Base-by-base conservation (phyloP, 2,329 filamentous ascomycete genomes). In the Macroventuria anomochaeta region DNA sequence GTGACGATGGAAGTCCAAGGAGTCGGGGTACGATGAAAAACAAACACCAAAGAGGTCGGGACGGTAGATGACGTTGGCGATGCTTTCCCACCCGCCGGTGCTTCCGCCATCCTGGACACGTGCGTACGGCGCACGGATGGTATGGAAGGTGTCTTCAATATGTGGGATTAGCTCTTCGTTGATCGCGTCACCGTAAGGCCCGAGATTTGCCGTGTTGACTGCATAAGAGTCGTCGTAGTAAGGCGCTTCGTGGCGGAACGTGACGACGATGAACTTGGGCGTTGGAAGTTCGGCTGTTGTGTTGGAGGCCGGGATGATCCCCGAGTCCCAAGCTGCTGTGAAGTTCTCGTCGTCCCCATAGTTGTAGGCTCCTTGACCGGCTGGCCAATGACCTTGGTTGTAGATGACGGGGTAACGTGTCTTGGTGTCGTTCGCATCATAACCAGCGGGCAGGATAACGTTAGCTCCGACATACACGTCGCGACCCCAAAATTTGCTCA, bases 191-290 rank as follows among this genome's bases (percentile, higher is more conserved):
- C 74, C 74, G 32, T 71, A 76, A 3, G 74, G 74, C 3, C 74
- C 74, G 6, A 76, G 59, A 39, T 76, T 76, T 2, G 73, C 72
- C 0, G 71, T 74, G 46, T 76, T 76, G 34, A 75, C 73, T 0
- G 68, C 73, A 47, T 76, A 76, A 0, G 72, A 75, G 43, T 76
- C 73, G 44, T 76, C 73, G 54, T 75, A 76, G 46, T 67, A 75
- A 0, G 73, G 68, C 0, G 65, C 57, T 56, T 76, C 73, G 38
- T 76, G 74, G n/a, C 74, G 71, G 56, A 76, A 73, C 1, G 64
- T 68, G 5, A 76, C 68, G 1, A 74, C 40, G 20, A 76, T 75
- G 54, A 76, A 55, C 37, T 73, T 75, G 0, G 73, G 72, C 1
- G 67, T 62, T n/a, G 65, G 59, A 5, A 67, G 70, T 32, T 46